These are phyloP conservation scores for Apophysomyces ossiformis DNA, from an alignment of 371 early-diverging fungal genomes.

Conservation along the genomic window DNA sequence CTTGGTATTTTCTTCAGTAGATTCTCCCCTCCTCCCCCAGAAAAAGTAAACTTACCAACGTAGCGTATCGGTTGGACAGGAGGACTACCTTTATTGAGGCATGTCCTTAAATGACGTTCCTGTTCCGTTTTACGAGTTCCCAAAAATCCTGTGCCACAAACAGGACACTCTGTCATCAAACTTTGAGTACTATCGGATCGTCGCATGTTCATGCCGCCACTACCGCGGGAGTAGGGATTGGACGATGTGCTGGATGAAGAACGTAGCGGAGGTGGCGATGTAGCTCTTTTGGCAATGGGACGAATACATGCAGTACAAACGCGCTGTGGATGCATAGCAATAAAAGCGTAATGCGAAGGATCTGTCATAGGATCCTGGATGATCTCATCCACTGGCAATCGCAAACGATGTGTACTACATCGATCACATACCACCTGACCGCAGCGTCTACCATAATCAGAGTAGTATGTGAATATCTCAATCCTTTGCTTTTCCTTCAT, in stretches of 20 bases:
- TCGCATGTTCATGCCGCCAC: slow-evolving; percentile 30
- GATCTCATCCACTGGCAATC: slow-evolving; percentile 49
- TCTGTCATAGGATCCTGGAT: slow-evolving; percentile 51
- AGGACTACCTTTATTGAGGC: slow-evolving; percentile 59
- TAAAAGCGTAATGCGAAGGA: slow-evolving; percentile 42
- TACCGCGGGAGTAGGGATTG: slow-evolving; percentile 8
- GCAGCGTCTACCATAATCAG: slow-evolving; percentile 60
- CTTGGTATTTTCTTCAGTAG: too few relatives aligned
- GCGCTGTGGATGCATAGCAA: slow-evolving; percentile 52
- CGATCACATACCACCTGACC: slow-evolving; percentile 77
- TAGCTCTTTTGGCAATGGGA: slow-evolving; percentile 22
- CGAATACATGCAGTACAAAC: slow-evolving; percentile 52
- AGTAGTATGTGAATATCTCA: slow-evolving; percentile 14
- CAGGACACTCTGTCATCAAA: slow-evolving; percentile 83
- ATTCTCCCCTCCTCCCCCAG: too few relatives aligned
- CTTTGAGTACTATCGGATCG: slow-evolving; percentile 57
- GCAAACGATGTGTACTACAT: slow-evolving; percentile 61
- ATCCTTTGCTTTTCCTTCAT: not conserved
- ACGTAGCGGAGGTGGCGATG: slow-evolving; percentile 9
- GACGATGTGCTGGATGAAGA: slow-evolving; percentile 14
- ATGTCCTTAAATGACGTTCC: slow-evolving; percentile 81
- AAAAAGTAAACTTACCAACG: slow-evolving; percentile 58
- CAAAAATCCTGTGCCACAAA: slow-evolving; percentile 61
- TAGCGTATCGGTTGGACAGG: slow-evolving; percentile 66
- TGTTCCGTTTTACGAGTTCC: slow-evolving; percentile 61